These are phyloP conservation scores for Escovopsis weberi DNA, from an alignment of 2,329 filamentous ascomycete species.

Conservation along the genomic window DNA sequence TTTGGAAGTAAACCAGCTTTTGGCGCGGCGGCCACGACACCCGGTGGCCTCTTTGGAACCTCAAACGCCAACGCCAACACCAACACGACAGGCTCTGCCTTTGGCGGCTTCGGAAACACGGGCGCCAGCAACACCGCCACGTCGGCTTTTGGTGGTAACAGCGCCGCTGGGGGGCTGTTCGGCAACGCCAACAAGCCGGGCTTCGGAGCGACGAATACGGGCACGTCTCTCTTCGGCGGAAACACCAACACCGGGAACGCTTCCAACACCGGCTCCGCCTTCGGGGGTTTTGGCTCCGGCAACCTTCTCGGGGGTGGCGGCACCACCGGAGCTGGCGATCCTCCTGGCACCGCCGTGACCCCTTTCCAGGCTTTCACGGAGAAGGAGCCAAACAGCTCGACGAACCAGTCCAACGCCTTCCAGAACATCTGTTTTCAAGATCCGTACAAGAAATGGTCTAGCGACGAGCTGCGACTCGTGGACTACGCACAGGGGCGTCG, in stretches of 20 bases:
- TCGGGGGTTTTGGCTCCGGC: constrained; percentile 27
- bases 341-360: constrained; percentile 54
- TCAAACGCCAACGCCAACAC: constrained; percentile 24
- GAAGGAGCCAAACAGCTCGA: constrained; percentile 50
- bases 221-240: constrained; percentile 33
- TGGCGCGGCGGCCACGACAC: constrained; percentile 28
- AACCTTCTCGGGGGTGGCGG: constrained; percentile 36
- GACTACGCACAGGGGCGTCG: constrained; percentile 83
- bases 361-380: constrained; percentile 57
- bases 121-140: constrained; percentile 15
- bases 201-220: constrained; percentile 32
- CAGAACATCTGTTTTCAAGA: constrained; percentile 70
- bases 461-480: constrained; percentile 67
- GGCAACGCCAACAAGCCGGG: constrained; percentile 33
- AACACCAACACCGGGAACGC: constrained; percentile 11
- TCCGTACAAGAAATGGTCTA: constrained; percentile 76
- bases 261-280: constrained; percentile 18
- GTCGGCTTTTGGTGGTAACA: constrained; percentile 26
- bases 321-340: constrained; percentile 29
- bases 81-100: constrained; percentile 19
- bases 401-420: constrained; percentile 43
- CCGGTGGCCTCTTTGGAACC: constrained; percentile 32
- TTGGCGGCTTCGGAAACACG: constrained; percentile 26
- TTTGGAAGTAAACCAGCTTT: constrained; percentile 38
- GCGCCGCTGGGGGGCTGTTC: constrained; percentile 33